phyloP scores from a whole-genome alignment of 164 flowering plant genomes.

The Brasenia schreberi region DNA sequence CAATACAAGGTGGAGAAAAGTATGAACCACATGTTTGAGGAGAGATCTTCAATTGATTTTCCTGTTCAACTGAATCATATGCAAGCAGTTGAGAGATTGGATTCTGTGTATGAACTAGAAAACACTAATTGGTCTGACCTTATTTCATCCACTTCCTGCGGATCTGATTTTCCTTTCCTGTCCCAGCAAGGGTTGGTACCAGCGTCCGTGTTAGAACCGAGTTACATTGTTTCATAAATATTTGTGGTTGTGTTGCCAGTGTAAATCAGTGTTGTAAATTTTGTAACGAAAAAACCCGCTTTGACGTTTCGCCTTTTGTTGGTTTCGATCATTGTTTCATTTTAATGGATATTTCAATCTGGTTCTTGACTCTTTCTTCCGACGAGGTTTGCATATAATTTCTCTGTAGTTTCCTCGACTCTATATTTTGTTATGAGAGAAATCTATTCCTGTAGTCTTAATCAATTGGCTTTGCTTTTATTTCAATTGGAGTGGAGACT shows the following conservation, averaged over 20 bases:
- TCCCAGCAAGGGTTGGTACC: not conserved
- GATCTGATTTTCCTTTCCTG: not conserved
- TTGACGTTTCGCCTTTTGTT: too few species aligned
- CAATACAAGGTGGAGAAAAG: not conserved
- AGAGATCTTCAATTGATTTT: not conserved
- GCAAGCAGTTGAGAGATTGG: not conserved
- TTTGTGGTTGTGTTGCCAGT: not conserved
- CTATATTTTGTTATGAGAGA: too few species aligned
- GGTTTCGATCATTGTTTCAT: too few species aligned
- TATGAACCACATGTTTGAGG: not conserved
- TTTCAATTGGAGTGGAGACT: too few species aligned
- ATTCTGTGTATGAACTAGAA: not conserved
- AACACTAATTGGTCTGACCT: not conserved
- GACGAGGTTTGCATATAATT: too few species aligned
- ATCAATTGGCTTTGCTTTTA: too few species aligned
- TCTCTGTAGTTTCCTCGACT: too few species aligned
- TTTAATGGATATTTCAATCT: too few species aligned
- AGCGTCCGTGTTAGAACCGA: not conserved
- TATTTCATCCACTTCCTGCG: not conserved
- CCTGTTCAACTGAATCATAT: not conserved
- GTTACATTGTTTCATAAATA: not conserved
- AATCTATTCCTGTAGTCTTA: too few species aligned
- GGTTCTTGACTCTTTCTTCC: too few species aligned
- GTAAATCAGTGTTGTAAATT: not conserved
- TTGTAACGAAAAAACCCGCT: too few species aligned